Percentiles rank a stretch among this genome's conserved stretches.
Evolutionary conservation across 2,329 filamentous ascomycete genomes (phyloP).

Genomic region (Aspergillus spinulosporus): DNA sequence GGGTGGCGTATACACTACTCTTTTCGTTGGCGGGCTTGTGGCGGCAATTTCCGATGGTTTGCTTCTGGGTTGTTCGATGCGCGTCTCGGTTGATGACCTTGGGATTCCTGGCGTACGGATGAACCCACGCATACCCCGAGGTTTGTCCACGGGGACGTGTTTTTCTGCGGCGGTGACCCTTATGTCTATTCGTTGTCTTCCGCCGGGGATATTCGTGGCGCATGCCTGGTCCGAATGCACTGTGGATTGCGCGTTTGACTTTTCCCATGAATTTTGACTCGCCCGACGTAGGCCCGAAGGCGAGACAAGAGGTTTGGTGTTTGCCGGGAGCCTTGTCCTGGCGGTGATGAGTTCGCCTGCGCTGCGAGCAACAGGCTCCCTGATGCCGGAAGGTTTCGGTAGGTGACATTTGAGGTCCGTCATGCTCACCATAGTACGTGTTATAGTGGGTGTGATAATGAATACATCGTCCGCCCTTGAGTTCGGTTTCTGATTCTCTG

Average conservation of each 20-base stretch:
- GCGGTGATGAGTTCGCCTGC: constrained; percentile 31
- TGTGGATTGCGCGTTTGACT: constrained; percentile 26
- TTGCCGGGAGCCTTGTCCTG: constrained; percentile 19
- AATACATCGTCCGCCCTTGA: constrained; percentile 34
- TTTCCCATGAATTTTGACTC: constrained; percentile 25
- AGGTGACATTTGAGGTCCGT: constrained; percentile 24
- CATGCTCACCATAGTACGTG: constrained; percentile 40
- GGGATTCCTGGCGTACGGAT: constrained; percentile 37
- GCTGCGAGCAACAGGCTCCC: constrained; percentile 21
- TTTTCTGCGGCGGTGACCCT: constrained; percentile 15
- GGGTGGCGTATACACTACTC: constrained; percentile 5
- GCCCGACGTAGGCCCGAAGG: constrained; percentile 30
- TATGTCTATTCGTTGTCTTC: constrained; percentile 18
- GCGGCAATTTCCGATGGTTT: constrained; percentile 4
- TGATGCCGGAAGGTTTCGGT: constrained; percentile 19
- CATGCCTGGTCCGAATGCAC: constrained; percentile 23
- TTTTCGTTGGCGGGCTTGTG: constrained; percentile 1
- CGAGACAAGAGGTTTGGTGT: constrained; percentile 26
- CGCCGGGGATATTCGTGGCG: constrained; percentile 16
- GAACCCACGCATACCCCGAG: constrained; percentile 37
- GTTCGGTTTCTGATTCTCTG: constrained; percentile 17
- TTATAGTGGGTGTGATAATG: constrained; percentile 46
- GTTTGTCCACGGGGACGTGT: constrained; percentile 18
- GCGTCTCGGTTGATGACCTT: constrained; percentile 30
- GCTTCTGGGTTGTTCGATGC: constrained; percentile 23